These are phyloP conservation scores for Fusarium drepaniforme DNA, from an alignment of 2,329 filamentous ascomycete genomes.

Conservation along the genomic window DNA sequence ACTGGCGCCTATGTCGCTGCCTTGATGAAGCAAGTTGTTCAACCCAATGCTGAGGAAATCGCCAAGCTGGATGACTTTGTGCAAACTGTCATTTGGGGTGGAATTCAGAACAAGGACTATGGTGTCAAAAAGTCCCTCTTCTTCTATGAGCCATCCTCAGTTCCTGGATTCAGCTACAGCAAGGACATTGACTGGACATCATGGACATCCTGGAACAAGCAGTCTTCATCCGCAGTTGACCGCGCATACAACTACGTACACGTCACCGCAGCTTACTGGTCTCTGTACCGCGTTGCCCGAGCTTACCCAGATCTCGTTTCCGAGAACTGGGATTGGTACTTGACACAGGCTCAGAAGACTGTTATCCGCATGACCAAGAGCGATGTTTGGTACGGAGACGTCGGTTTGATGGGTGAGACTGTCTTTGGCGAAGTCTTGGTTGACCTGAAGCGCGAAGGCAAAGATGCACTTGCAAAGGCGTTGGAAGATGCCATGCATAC, in stretches of 20 bases:
- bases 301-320: slow-evolving; percentile 59
- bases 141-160: slow-evolving; percentile 63
- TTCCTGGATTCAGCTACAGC: slow-evolving; percentile 60
- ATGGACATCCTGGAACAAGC: slow-evolving; percentile 65
- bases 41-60: slow-evolving; percentile 62
- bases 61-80: slow-evolving; percentile 66
- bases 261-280: slow-evolving; percentile 67
- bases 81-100: slow-evolving; percentile 62
- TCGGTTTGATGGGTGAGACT: slow-evolving; percentile 71
- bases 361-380: slow-evolving; percentile 53
- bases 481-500: slow-evolving; percentile 61
- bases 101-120: slow-evolving; percentile 60
- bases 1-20: slow-evolving; percentile 68
- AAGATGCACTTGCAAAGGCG: slow-evolving; percentile 51
- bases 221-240: slow-evolving; percentile 57
- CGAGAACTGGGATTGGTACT: slow-evolving; percentile 65
- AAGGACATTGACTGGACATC: slow-evolving; percentile 58
- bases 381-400: slow-evolving; percentile 57
- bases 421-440: slow-evolving; percentile 65
- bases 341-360: slow-evolving; percentile 65
- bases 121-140: slow-evolving; percentile 68
- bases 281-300: slow-evolving; percentile 66
- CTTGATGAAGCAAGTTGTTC: slow-evolving; percentile 65
- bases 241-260: slow-evolving; percentile 72
- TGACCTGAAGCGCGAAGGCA: slow-evolving; percentile 63